Evolutionary conservation across 2,329 filamentous ascomycete genomes (phyloP).

Genomic region (Leptographium radiaticola): DNA sequence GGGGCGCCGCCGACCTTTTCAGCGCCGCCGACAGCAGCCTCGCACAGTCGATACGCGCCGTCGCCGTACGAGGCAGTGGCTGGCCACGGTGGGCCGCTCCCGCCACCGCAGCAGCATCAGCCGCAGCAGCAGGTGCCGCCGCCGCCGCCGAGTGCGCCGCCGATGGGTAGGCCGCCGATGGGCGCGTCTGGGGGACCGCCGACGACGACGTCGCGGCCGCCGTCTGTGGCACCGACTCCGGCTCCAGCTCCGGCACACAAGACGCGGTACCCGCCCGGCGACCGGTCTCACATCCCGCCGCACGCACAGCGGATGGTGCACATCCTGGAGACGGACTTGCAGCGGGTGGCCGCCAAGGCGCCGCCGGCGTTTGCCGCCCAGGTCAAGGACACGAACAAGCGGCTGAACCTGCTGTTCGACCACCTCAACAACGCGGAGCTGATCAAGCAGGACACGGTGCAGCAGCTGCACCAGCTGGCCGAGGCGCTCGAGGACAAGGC

Average conservation of each 20-base stretch:
- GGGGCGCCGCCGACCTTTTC: slow-evolving; percentile 17
- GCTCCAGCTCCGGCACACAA: slow-evolving; percentile 26
- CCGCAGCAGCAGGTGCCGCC: slow-evolving; percentile 25
- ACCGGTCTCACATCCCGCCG: slow-evolving; percentile 77
- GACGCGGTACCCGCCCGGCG: slow-evolving; percentile 64
- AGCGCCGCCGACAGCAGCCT: slow-evolving; percentile 21
- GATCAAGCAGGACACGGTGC: slow-evolving; percentile 65
- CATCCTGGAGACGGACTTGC: slow-evolving; percentile 70
- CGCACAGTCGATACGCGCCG: slow-evolving; percentile 43
- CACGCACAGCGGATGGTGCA: slow-evolving; percentile 68
- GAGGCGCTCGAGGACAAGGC: slow-evolving; percentile 55
- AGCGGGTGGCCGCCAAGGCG: slow-evolving; percentile 73
- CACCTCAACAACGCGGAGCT: slow-evolving; percentile 94
- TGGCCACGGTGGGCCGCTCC: slow-evolving; percentile 24
- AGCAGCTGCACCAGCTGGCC: slow-evolving; percentile 50
- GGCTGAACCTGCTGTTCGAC: slow-evolving; percentile 87
- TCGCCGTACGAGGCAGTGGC: slow-evolving; percentile 33
- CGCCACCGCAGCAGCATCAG: slow-evolving; percentile 7
- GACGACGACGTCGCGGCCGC: slow-evolving; percentile 20
- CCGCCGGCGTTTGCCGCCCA: slow-evolving; percentile 78
- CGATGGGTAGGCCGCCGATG: slow-evolving; percentile 22
- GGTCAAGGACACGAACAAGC: slow-evolving; percentile 87
- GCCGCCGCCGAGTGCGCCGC: slow-evolving; percentile 7
- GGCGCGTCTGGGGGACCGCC: slow-evolving; percentile 22
- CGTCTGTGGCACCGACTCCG: neutral